These are phyloP conservation scores for Mucor mucedo DNA, from an alignment of 371 early-diverging fungal genomes.

Conservation along the genomic window DNA sequence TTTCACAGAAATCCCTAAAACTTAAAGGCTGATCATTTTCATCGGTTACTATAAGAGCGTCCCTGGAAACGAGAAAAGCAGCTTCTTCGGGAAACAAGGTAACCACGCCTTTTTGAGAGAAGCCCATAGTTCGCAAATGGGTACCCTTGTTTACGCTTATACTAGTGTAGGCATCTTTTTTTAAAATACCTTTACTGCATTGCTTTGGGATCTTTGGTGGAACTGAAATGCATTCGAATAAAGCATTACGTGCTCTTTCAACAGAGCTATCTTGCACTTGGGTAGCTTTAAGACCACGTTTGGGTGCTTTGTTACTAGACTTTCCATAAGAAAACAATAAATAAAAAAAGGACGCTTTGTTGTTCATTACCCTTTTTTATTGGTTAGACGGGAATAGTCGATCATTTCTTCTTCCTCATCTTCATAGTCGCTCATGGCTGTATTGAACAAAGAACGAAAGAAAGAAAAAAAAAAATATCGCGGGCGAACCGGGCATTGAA, in stretches of 20 bases:
- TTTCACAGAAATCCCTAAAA: slow-evolving; percentile 30
- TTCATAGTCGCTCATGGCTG: not conserved
- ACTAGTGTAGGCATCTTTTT: slow-evolving; percentile 1
- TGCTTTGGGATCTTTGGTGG: not conserved
- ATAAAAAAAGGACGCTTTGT: not conserved
- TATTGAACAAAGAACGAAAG: not conserved
- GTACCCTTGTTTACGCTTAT: slow-evolving; percentile 40
- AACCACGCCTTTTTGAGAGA: slow-evolving; percentile 40
- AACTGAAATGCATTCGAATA: slow-evolving; percentile 6
- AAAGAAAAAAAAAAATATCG: not conserved
- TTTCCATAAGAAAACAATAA: not conserved
- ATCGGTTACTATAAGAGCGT: slow-evolving; percentile 34
- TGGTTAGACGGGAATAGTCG: slow-evolving; percentile 31
- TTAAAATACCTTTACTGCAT: not conserved
- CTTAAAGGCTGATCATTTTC: not conserved
- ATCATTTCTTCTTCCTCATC: slow-evolving; percentile 14
- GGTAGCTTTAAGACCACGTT: slow-evolving; percentile 18
- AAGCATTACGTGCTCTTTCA: slow-evolving; percentile 20
- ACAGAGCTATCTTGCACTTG: not conserved
- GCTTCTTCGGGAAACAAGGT: slow-evolving; percentile 57
- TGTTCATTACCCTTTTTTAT: slow-evolving; percentile 9
- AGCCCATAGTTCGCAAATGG: slow-evolving; percentile 53
- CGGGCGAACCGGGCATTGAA: no score
- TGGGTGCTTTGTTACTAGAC: slow-evolving; percentile 3
- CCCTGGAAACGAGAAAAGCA: slow-evolving; percentile 55